A percentile compares a stretch with the other conserved stretches of the same genome.
phyloP scores from a whole-genome alignment of 768 basidiomycete genomes.

The Lanmaoa rubissima region DNA sequence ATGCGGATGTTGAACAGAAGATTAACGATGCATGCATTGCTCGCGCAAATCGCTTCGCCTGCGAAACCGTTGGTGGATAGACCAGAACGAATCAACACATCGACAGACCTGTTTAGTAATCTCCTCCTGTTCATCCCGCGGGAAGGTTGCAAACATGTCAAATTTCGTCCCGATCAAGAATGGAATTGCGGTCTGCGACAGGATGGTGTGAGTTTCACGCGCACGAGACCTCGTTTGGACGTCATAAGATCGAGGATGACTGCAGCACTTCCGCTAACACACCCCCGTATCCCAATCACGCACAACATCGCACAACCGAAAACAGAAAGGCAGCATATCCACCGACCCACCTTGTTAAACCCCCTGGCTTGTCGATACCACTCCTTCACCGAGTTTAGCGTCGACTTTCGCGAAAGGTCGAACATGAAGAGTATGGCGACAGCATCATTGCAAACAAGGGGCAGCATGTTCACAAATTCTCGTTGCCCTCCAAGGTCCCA shows the following conservation, averaged over 20 bases:
- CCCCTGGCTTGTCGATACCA: slow-evolving; percentile 99
- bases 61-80: slow-evolving; percentile 9
- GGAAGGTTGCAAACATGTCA: slow-evolving; percentile 94
- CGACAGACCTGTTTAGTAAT: slow-evolving; percentile 90
- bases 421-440: slow-evolving; percentile 99
- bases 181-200: slow-evolving; percentile 87
- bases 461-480: slow-evolving; percentile 99
- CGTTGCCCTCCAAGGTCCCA: slow-evolving; percentile 98
- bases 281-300: neutral
- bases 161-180: slow-evolving; percentile 99
- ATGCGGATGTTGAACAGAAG: slow-evolving; percentile 98
- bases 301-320: neutral
- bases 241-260: slow-evolving; percentile 1
- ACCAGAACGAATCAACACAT: slow-evolving; percentile 4
- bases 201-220: slow-evolving; percentile 14
- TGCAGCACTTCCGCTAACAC: neutral
- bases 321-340: neutral
- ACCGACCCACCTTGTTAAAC: slow-evolving; percentile 85
- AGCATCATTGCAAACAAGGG: slow-evolving; percentile 98
- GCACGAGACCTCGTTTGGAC: slow-evolving; percentile 2
- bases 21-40: slow-evolving; percentile 99
- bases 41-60: slow-evolving; percentile 97
- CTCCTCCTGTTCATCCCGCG: slow-evolving; percentile 97
- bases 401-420: slow-evolving; percentile 95
- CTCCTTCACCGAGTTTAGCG: slow-evolving; percentile 97